Conservation (phyloP, 495 filamentous ascomycete species). For the Sordaria brevicollis region DNA sequence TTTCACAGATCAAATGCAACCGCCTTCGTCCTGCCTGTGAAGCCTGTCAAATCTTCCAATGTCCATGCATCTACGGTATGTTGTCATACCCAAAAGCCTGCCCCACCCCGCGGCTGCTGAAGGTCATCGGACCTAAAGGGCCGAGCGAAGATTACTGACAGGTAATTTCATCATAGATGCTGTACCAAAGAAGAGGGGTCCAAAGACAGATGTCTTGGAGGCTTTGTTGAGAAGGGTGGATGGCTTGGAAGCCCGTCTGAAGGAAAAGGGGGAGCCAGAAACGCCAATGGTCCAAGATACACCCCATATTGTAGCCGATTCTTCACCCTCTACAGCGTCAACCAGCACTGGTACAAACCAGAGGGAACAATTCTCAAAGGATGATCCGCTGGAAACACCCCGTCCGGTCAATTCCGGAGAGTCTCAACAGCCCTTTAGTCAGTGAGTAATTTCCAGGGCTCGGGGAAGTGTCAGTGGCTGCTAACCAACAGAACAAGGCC, state of each 20-base stretch:
- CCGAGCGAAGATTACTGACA: neutral
- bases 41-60: constrained; percentile 80
- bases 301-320: constrained; percentile 3
- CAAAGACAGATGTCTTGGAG: constrained; percentile 81
- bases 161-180: constrained; percentile 47
- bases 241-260: constrained; percentile 68
- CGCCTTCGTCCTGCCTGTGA: constrained; percentile 74
- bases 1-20: constrained; percentile 74
- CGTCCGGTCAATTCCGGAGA: neutral
- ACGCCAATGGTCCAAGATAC: constrained; percentile 29
- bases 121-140: neutral
- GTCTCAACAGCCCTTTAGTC: neutral
- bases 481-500: neutral
- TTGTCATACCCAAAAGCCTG: neutral
- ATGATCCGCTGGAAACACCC: neutral
- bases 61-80: constrained; percentile 79
- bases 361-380: neutral
- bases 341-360: neutral
- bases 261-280: constrained; percentile 46
- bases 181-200: constrained; percentile 77
- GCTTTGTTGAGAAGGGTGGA: constrained; percentile 75
- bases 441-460: neutral
- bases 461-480: neutral
- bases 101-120: neutral
- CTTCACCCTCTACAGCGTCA: constrained; percentile 6